Conservation (phyloP, 208 protist genomes). For the Leishmania turanica region DNA sequence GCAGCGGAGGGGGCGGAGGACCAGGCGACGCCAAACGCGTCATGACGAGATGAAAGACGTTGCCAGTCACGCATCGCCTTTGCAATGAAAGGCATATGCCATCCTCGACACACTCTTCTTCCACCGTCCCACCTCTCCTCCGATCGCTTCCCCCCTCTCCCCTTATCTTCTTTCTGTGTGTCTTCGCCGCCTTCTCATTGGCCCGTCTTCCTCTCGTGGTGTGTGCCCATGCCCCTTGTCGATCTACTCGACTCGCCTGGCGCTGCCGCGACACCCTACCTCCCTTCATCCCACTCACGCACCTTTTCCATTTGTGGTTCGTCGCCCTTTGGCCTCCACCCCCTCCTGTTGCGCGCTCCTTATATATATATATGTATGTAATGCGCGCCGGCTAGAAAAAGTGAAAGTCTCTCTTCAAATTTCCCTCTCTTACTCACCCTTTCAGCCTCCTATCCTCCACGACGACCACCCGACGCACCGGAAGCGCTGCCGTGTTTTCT, state of each 20-base stretch:
- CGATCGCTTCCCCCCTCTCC: not conserved
- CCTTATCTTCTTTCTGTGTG: not conserved
- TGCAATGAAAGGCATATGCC: not conserved
- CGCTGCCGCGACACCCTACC: not conserved
- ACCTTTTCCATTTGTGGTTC: not conserved
- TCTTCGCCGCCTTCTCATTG: not conserved
- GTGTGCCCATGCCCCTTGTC: not conserved
- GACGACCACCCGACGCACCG: not conserved
- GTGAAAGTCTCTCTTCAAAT: not conserved
- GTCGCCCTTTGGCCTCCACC: not conserved
- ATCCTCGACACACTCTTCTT: not conserved
- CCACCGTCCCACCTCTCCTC: constrained; percentile 11
- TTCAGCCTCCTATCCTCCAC: not conserved
- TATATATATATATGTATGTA: not conserved
- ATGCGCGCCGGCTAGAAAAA: not conserved
- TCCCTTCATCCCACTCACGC: not conserved
- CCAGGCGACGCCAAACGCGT: too few relatives aligned
- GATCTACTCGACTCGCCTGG: not conserved
- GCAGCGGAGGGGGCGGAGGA: too few relatives aligned
- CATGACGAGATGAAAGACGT: too few relatives aligned
- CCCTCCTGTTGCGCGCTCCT: not conserved
- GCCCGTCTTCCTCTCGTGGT: not conserved
- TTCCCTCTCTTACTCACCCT: not conserved
- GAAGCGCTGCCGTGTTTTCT: not conserved
- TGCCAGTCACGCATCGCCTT: constrained; percentile 2